phyloP scores from a whole-genome alignment of 179 eudicot genomes.

The Vitellaria paradoxa region DNA sequence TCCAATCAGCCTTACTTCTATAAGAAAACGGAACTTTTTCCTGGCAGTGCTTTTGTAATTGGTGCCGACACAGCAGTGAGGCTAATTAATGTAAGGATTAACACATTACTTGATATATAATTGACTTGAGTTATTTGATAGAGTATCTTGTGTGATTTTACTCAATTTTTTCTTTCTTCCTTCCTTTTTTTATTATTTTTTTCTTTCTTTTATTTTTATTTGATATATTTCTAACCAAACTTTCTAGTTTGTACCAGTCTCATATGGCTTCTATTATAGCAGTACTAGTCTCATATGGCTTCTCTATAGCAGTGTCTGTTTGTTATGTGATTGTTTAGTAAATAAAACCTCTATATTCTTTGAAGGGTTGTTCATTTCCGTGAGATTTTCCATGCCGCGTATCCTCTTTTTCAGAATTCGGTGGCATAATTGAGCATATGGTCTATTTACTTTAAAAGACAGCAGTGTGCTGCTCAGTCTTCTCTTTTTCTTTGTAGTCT shows the following conservation, averaged over 20 bases:
- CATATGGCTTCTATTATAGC: not conserved
- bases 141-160: not conserved
- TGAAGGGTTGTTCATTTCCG: not conserved
- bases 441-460: no score
- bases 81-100: conserved; percentile 71
- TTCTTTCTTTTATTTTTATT: not conserved
- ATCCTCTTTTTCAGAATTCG: not conserved
- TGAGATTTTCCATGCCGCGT: not conserved
- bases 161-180: not conserved
- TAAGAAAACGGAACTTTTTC: conserved; percentile 93
- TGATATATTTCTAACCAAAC: not conserved
- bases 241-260: not conserved
- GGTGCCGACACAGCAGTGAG: conserved; percentile 90
- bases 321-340: not conserved
- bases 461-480: not conserved
- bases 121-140: not conserved
- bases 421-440: not conserved
- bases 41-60: conserved; percentile 93
- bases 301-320: not conserved
- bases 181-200: not conserved
- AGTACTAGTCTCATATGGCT: not conserved
- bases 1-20: conserved; percentile 94
- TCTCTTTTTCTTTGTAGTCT: not conserved
- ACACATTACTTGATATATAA: not conserved
- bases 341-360: not conserved